Evolutionary conservation across 140 eudicot species (phyloP).

Genomic region (Flaveria floridana): DNA sequence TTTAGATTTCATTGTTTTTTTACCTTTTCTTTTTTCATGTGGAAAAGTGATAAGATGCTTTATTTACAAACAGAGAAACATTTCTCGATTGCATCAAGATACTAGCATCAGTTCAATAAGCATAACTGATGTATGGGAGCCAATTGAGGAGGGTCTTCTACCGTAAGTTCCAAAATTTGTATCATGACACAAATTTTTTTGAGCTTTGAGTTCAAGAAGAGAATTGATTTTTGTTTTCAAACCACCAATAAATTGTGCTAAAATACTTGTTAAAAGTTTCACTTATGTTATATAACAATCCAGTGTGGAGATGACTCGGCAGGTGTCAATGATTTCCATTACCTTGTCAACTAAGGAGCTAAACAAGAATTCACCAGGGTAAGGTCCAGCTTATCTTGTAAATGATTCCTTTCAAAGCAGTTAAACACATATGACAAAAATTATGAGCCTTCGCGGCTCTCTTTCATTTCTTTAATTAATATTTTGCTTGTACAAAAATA

Average conservation of each 20-base stretch:
- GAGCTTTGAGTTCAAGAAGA: not conserved
- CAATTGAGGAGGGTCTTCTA: conserved; percentile 91
- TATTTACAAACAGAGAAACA: conserved; percentile 58
- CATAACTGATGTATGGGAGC: conserved; percentile 88
- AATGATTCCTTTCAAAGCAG: conserved; percentile 13
- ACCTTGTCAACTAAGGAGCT: conserved; percentile 83
- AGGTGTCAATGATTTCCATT: conserved; percentile 92
- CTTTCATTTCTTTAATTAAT: not conserved
- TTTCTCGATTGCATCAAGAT: conserved; percentile 79
- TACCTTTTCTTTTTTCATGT: conserved; percentile 9
- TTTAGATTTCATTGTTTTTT: not conserved
- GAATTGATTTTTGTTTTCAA: not conserved
- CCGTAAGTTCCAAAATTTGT: conserved; percentile 53
- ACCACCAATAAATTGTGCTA: not conserved
- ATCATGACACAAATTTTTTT: not conserved
- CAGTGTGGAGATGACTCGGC: conserved; percentile 98
- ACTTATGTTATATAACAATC: conserved; percentile 25
- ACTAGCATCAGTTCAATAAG: conserved; percentile 81
- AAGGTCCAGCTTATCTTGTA: conserved; percentile 17
- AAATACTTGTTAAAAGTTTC: conserved; percentile 14
- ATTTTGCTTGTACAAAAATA: not conserved
- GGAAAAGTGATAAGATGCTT: conserved; percentile 4
- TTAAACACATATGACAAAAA: conserved; percentile 3
- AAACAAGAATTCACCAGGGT: conserved; percentile 94
- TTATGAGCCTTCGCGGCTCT: conserved; percentile 11